phyloP scores from a whole-genome alignment of 2,329 filamentous ascomycete species.

The Fusarium buxicola region DNA sequence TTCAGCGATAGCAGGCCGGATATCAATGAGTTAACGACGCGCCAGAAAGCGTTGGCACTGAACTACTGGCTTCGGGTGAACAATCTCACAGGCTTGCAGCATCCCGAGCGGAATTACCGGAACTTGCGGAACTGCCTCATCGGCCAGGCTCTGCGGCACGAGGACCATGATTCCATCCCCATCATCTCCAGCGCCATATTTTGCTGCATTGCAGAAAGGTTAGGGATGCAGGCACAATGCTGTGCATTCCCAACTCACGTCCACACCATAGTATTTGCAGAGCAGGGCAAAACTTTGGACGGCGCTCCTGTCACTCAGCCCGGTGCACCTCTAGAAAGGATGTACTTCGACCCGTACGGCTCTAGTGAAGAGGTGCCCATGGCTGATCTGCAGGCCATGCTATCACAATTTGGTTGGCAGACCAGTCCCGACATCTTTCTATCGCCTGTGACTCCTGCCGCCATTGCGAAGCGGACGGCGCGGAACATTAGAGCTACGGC shows the following conservation, averaged over 20 bases:
- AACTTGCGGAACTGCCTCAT: conserved; percentile 89
- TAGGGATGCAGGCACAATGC: conserved; percentile 81
- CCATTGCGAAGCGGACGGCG: conserved; percentile 77
- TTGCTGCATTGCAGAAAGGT: conserved; percentile 78
- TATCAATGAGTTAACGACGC: conserved; percentile 68
- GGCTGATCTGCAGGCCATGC: conserved; percentile 66
- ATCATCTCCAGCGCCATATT: conserved; percentile 90
- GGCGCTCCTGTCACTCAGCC: conserved; percentile 54
- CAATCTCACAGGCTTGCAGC: conserved; percentile 77
- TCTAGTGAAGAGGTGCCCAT: conserved; percentile 74
- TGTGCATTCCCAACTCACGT: conserved; percentile 89
- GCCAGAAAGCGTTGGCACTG: conserved; percentile 75
- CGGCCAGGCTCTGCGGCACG: conserved; percentile 79
- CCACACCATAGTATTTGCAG: conserved; percentile 79
- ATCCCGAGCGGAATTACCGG: conserved; percentile 75
- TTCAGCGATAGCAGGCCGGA: conserved; percentile 66
- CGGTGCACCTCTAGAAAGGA: conserved; percentile 57
- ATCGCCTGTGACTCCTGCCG: conserved; percentile 69
- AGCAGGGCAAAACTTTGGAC: conserved; percentile 70
- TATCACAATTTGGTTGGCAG: conserved; percentile 63
- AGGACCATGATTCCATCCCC: conserved; percentile 82
- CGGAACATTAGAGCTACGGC: conserved; percentile 84
- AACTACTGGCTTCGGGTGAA: conserved; percentile 75
- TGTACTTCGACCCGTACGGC: conserved; percentile 88
- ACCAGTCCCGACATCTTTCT: conserved; percentile 65